Evolutionary conservation across 140 eudicot species (phyloP).

Genomic region (Bidens hawaiensis): DNA sequence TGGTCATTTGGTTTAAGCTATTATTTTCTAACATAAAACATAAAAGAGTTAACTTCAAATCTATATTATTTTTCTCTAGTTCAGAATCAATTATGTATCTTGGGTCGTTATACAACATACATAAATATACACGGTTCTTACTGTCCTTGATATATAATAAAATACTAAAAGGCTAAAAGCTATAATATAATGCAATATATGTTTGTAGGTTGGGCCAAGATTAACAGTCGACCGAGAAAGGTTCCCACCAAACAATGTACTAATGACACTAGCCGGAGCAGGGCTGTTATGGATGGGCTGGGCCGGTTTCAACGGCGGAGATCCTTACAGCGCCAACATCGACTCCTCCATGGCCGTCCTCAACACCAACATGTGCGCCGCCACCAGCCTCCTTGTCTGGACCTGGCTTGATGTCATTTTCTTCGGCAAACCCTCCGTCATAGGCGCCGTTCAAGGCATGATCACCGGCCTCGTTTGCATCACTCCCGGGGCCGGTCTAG

Average conservation of each 20-base stretch:
- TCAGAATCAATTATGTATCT: too few relatives aligned
- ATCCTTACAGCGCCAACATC: constrained; percentile 62
- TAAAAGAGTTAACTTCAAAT: too few relatives aligned
- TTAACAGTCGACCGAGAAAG: constrained; percentile 49
- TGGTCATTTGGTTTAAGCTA: too few relatives aligned
- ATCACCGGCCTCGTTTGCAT: constrained; percentile 81
- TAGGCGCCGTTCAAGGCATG: constrained; percentile 87
- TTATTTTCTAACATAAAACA: too few relatives aligned
- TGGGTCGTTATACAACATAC: too few relatives aligned
- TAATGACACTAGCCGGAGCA: constrained; percentile 68
- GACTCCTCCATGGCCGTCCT: constrained; percentile 76
- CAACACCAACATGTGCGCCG: constrained; percentile 75
- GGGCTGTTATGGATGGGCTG: constrained; percentile 89
- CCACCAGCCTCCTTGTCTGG: constrained; percentile 80
- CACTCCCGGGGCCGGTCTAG: constrained; percentile 82
- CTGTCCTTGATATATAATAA: too few relatives aligned
- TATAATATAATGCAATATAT: too few relatives aligned
- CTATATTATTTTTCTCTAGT: too few relatives aligned
- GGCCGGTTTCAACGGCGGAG: constrained; percentile 89
- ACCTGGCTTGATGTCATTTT: constrained; percentile 64
- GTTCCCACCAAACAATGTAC: constrained; percentile 70
- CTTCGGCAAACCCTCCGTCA: constrained; percentile 70
- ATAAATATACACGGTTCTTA: too few relatives aligned
- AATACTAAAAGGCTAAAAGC: too few relatives aligned
- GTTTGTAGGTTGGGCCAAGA: constrained; percentile 66